Evolutionary conservation across 805 yeast genomes (phyloP), one percentile per base, ranked within the genome.

Genomic region (Pichia deserticola): DNA sequence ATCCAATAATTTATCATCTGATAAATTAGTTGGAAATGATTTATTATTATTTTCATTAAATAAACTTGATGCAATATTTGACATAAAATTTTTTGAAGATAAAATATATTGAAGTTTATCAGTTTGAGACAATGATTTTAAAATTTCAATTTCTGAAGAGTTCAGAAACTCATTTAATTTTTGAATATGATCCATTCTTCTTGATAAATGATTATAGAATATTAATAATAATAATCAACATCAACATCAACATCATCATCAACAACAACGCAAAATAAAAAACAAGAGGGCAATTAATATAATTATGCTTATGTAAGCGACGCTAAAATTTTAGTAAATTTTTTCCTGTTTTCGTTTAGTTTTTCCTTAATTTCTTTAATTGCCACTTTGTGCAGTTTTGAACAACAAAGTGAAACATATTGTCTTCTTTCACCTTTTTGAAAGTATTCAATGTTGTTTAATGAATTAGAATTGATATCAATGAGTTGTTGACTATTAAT

Each of bases 71-170:
- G 53, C 51, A 30, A 52, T 47, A 15, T 34, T 47, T 4, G 48
- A 42, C 51, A 54, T 50, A 33, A 55, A 51, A 35, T 49, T 50
- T 40, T 54, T 54, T 34, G 58, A 51, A 4, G 55, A 51, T 6
- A 57, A 41, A 7, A 54, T 42, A n/a, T 54, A 51, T 11, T 54
- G 51, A 7, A 57, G 48, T 42, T 52, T 54, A 35, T 57, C 57
- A 11, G 56, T 42, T 27, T 52, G 57, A 5, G 57, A 47, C 59
- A 57, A 54, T 9, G 50, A 30, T 7, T 50, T 44, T 15, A 50
- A 33, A 12, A 37, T 50, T 20, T 45, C 39, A 32, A 52, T 34
- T 11, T 52, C 53, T 10, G 37, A 25, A 3, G 54, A 49, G 12
- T 36, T 29, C 7, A 52, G 27, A 20, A 52, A 41, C 27, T 44